Evolutionary conservation across 192 early-diverging fungal genomes (phyloP).

Genomic region (Gamsiella multidivaricata): DNA sequence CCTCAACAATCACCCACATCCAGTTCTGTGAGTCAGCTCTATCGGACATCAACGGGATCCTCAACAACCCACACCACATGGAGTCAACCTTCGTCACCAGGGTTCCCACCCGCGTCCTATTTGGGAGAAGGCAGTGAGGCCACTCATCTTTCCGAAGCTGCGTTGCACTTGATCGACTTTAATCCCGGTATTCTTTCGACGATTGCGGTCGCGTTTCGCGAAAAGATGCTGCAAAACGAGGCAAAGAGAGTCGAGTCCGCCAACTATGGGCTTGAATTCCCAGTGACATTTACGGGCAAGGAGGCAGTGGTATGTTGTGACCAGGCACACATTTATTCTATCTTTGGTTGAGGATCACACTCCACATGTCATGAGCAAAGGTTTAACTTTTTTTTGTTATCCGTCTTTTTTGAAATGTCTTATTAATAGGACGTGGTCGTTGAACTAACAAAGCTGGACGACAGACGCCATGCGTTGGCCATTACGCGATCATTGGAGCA

Average conservation of each 20-base stretch:
- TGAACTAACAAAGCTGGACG: conserved; percentile 71
- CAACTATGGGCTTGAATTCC: conserved; percentile 76
- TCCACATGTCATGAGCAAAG: background rate
- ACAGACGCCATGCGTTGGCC: conserved; percentile 80
- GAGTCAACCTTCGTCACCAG: conserved; percentile 50
- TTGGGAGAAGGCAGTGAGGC: conserved; percentile 2
- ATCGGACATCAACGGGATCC: conserved; percentile 47
- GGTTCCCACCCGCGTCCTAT: conserved; percentile 33
- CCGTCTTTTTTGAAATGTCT: conserved; percentile 4
- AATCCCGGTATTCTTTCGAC: conserved; percentile 45
- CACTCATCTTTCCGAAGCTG: conserved; percentile 31
- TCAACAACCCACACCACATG: conserved; percentile 48
- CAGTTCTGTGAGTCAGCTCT: conserved; percentile 32
- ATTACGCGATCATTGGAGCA: conserved; percentile 81
- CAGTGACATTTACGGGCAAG: conserved; percentile 78
- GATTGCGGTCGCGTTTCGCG: conserved; percentile 46
- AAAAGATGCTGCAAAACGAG: conserved; percentile 49
- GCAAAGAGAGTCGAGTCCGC: conserved; percentile 39
- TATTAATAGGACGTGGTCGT: conserved; percentile 65
- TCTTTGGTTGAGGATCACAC: too few species aligned
- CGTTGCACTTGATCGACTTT: conserved; percentile 27
- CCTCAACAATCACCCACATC: conserved; percentile 38
- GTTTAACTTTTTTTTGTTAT: background rate
- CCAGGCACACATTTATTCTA: too few species aligned
- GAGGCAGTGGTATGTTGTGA: conserved; percentile 78